Percentiles rank a stretch among this genome's conserved stretches.
Conservation (phyloP, 306 rosid genomes). For the Coriaria nepalensis region DNA sequence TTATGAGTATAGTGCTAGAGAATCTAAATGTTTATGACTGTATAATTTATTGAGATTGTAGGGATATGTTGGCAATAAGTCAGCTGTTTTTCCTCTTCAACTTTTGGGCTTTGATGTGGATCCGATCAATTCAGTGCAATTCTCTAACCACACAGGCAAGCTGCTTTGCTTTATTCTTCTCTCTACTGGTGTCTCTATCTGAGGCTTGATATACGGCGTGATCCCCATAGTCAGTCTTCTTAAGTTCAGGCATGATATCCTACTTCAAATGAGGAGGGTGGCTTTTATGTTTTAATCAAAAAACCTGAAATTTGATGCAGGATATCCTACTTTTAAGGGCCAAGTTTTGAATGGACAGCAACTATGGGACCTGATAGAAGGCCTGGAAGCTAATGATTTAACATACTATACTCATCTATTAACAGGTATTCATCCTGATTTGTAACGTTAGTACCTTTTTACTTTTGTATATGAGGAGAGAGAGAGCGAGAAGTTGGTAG, state of each 20-base stretch:
- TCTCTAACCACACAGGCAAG: conserved; percentile 93
- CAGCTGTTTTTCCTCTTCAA: conserved; percentile 80
- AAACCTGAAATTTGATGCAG: conserved; percentile 29
- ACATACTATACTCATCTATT: conserved; percentile 73
- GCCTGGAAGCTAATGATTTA: conserved; percentile 63
- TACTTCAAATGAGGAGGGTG: conserved; percentile 13
- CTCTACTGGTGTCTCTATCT: conserved; percentile 29
- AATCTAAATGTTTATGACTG: background rate
- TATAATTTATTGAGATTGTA: conserved; percentile 8
- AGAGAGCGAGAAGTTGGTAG: no score
- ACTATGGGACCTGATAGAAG: conserved; percentile 60
- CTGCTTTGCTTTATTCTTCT: conserved; percentile 29
- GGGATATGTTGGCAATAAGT: conserved; percentile 85
- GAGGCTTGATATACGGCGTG: conserved; percentile 36
- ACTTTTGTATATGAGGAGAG: no score
- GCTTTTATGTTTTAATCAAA: conserved; percentile 17
- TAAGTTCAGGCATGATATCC: conserved; percentile 17
- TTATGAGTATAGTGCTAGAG: no score
- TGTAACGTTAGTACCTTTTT: no score
- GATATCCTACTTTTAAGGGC: conserved; percentile 80
- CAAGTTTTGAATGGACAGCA: conserved; percentile 76
- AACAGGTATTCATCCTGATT: conserved; percentile 33
- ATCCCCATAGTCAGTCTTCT: conserved; percentile 20
- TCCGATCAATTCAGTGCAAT: conserved; percentile 81
- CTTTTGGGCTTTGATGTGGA: conserved; percentile 83